phyloP scores from a whole-genome alignment of 2,329 filamentous ascomycete genomes.

The Aspergillaceae sp. region DNA sequence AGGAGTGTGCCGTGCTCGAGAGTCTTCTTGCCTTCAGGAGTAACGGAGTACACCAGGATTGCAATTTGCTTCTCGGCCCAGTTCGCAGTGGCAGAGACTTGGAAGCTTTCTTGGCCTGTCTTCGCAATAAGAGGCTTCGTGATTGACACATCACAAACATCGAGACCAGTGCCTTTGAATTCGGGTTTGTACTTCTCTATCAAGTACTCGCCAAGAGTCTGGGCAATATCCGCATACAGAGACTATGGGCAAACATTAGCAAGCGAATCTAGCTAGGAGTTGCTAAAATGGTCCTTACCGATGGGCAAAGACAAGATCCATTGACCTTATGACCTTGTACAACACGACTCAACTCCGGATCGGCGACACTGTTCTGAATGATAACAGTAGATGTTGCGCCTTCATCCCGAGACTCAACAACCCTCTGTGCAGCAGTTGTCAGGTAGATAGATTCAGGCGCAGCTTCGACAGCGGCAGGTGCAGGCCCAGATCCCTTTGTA shows the following conservation, averaged over 20 bases:
- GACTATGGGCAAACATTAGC: slow-evolving; percentile 13
- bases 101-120: slow-evolving; percentile 30
- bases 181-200: slow-evolving; percentile 28
- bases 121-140: slow-evolving; percentile 50
- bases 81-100: slow-evolving; percentile 27
- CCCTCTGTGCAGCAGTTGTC: slow-evolving; percentile 23
- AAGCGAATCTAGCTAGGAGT: neutral
- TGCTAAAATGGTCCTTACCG: slow-evolving; percentile 13
- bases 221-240: slow-evolving; percentile 31
- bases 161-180: slow-evolving; percentile 21
- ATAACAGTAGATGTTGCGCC: slow-evolving; percentile 20
- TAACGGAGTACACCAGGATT: slow-evolving; percentile 30
- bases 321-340: slow-evolving; percentile 32
- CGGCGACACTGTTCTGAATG: slow-evolving; percentile 27
- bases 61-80: slow-evolving; percentile 25
- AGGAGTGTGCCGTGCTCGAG: slow-evolving; percentile 29
- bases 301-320: slow-evolving; percentile 26
- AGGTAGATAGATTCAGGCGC: slow-evolving; percentile 15
- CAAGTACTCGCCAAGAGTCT: slow-evolving; percentile 27
- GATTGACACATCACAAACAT: slow-evolving; percentile 29
- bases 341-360: slow-evolving; percentile 26
- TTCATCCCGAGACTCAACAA: slow-evolving; percentile 21
- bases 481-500: slow-evolving; percentile 22
- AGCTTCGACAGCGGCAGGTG: slow-evolving; percentile 7
- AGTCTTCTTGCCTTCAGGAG: slow-evolving; percentile 28